Evolutionary conservation across 2,329 filamentous ascomycete genomes (phyloP).

Genomic region (Clarireedia hainanense): DNA sequence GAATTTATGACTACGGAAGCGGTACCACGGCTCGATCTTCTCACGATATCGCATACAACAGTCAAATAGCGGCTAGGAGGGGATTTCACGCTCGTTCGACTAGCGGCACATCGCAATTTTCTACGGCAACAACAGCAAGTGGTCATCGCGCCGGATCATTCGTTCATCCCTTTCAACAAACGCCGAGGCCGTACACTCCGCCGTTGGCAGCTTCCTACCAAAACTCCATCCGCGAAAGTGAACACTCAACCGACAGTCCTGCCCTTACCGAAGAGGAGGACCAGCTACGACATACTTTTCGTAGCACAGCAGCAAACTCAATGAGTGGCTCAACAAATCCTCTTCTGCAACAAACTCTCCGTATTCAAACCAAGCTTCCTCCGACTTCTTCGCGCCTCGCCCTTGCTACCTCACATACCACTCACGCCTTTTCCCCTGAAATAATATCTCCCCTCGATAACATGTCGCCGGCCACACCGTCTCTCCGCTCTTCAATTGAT

Average conservation of each 20-base stretch:
- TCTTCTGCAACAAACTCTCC: constrained; percentile 17
- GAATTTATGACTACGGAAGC: constrained; percentile 28
- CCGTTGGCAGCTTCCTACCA: constrained; percentile 44
- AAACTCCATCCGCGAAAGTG: constrained; percentile 44
- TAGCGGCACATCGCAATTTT: constrained; percentile 46
- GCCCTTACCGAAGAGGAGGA: constrained; percentile 28
- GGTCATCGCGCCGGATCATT: constrained; percentile 37
- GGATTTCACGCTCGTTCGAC: constrained; percentile 46
- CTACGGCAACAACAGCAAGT: constrained; percentile 47
- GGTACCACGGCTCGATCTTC: constrained; percentile 19
- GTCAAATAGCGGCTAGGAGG: constrained; percentile 16
- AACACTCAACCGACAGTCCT: constrained; percentile 38
- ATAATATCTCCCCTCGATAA: constrained; percentile 15
- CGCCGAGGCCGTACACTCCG: constrained; percentile 51
- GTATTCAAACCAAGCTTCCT: constrained; percentile 23
- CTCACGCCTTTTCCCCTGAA: constrained; percentile 17
- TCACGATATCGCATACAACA: constrained; percentile 22
- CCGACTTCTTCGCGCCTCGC: constrained; percentile 21
- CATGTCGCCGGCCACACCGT: constrained; percentile 36
- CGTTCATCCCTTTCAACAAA: constrained; percentile 59
- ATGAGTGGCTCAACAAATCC: constrained; percentile 16
- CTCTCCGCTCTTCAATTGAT: constrained; percentile 52
- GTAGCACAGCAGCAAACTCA: constrained; percentile 21
- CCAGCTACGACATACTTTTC: constrained; percentile 17
- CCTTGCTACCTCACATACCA: constrained; percentile 23